These are phyloP conservation scores for Nemania sp. DNA, from an alignment of 2,329 filamentous ascomycete genomes.

Conservation along the genomic window DNA sequence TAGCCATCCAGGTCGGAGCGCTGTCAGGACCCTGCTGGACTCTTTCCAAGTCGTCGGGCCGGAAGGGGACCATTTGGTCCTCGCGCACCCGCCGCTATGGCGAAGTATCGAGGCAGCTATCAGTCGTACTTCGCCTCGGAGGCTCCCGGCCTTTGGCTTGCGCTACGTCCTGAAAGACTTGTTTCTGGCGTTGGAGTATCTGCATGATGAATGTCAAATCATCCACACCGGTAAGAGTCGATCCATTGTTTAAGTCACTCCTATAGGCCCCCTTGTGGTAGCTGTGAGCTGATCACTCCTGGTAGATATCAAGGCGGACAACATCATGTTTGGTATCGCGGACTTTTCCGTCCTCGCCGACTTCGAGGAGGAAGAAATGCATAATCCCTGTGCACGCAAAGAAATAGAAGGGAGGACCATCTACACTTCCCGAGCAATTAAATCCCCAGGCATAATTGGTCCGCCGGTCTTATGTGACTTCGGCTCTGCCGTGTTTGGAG, in stretches of 20 bases:
- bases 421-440: background rate
- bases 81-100: constrained; percentile 8
- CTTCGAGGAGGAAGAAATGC: background rate
- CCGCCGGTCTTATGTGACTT: constrained; percentile 7
- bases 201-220: background rate
- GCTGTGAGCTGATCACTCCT: background rate
- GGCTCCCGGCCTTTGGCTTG: background rate
- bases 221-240: background rate
- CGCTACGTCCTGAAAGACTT: background rate
- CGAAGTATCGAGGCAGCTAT: background rate
- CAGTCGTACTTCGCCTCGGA: background rate
- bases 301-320: background rate
- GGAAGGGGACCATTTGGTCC: background rate
- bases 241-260: background rate
- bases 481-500: background rate
- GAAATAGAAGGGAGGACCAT: background rate
- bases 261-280: background rate
- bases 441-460: background rate
- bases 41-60: constrained; percentile 1
- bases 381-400: background rate
- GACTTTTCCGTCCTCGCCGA: background rate
- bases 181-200: background rate
- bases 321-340: background rate
- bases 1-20: background rate
- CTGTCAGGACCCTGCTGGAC: background rate